phyloP scores from a whole-genome alignment of 2,329 filamentous ascomycete genomes.

The Pestalotiopsis sp. region DNA sequence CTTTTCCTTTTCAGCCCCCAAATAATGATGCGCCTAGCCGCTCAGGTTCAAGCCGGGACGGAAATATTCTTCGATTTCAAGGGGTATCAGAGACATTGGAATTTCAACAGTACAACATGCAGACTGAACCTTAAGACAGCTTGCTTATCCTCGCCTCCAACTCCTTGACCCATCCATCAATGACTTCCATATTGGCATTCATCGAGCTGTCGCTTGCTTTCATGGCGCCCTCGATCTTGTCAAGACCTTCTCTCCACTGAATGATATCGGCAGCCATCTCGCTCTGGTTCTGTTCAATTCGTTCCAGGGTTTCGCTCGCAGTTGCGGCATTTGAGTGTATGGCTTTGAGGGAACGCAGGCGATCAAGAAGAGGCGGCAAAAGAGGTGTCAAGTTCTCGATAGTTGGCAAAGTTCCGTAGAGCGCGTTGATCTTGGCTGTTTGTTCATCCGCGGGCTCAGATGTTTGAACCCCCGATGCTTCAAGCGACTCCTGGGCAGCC shows the following conservation, averaged over 20 bases:
- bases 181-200: conserved; percentile 78
- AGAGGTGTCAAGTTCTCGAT: conserved; percentile 86
- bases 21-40: not conserved
- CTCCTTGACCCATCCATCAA: conserved; percentile 87
- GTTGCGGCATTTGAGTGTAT: conserved; percentile 87
- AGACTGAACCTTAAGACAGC: conserved; percentile 40
- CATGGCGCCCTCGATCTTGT: conserved; percentile 77
- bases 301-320: conserved; percentile 76
- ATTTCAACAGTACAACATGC: conserved; percentile 1
- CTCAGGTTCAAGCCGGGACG: not conserved
- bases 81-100: conserved; percentile 9
- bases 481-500: conserved; percentile 61
- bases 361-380: conserved; percentile 82
- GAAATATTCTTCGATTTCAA: conserved; percentile 4
- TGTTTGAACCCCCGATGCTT: conserved; percentile 44
- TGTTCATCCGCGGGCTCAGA: conserved; percentile 60
- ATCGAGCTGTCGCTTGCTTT: conserved; percentile 70
- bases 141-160: conserved; percentile 76
- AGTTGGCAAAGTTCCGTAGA: conserved; percentile 86
- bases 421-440: conserved; percentile 83
- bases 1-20: not conserved
- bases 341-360: conserved; percentile 78
- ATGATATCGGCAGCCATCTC: conserved; percentile 84
- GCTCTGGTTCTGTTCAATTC: conserved; percentile 76
- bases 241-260: conserved; percentile 82